A percentile compares a stretch with the other conserved stretches of the same genome.
These are phyloP conservation scores for Achlya hypogyna DNA, from an alignment of 352 stramenopile genomes.

Conservation along the genomic window DNA sequence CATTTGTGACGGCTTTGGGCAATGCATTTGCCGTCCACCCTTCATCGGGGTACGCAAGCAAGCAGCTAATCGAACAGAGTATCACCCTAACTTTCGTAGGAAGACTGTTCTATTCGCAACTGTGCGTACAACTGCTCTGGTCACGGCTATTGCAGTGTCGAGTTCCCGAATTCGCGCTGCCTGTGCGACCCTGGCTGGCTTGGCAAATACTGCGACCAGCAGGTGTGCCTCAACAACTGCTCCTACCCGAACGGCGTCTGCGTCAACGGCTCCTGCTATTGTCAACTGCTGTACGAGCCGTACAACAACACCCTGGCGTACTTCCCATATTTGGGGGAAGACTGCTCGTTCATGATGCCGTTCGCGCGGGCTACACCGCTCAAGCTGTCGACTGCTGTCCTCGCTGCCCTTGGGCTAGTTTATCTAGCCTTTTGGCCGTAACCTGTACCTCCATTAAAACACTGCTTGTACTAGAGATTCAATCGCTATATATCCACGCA, in stretches of 20 bases:
- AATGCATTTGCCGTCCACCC: slow-evolving; percentile 89
- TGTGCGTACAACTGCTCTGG: slow-evolving; percentile 86
- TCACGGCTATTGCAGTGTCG: slow-evolving; percentile 92
- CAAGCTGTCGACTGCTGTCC: neutral
- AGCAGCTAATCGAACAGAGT: too few species aligned
- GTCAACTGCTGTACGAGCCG: slow-evolving; percentile 86
- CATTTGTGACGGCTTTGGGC: slow-evolving; percentile 94
- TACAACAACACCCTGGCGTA: slow-evolving; percentile 90
- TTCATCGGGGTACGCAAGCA: slow-evolving; percentile 83
- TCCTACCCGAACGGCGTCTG: slow-evolving; percentile 93
- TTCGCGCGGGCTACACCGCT: slow-evolving; percentile 33
- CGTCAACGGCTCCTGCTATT: slow-evolving; percentile 86
- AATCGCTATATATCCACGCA: neutral
- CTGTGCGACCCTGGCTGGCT: slow-evolving; percentile 93
- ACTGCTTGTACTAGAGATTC: too few species aligned
- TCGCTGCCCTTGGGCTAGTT: neutral
- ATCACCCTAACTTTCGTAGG: neutral
- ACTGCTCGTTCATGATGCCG: slow-evolving; percentile 74
- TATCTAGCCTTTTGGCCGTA: neutral
- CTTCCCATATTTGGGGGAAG: slow-evolving; percentile 66
- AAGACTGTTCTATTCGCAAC: slow-evolving; percentile 89
- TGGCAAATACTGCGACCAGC: slow-evolving; percentile 86
- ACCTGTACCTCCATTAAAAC: too few species aligned
- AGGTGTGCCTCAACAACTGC: slow-evolving; percentile 96
- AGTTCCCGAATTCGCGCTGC: slow-evolving; percentile 93